phyloP scores from a whole-genome alignment of 768 basidiomycete species.

The Mycena floridula region DNA sequence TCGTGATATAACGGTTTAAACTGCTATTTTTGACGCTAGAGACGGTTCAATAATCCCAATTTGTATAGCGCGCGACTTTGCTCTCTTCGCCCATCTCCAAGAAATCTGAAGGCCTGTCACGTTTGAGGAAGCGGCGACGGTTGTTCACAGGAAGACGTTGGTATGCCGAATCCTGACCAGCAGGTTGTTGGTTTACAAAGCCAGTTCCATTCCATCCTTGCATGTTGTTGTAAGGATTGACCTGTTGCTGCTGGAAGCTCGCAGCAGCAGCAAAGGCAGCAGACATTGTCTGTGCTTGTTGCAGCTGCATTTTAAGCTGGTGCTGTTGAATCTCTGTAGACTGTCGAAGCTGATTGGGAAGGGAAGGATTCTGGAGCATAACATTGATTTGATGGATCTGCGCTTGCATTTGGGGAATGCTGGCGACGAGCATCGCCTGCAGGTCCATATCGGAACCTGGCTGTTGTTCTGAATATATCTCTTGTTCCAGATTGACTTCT shows the following conservation, averaged over 20 bases:
- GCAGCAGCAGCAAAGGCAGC: constrained; percentile 56
- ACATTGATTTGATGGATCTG: constrained; percentile 76
- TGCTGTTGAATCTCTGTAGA: constrained; percentile 81
- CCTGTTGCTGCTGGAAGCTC: constrained; percentile 49
- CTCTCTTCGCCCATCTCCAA: constrained; percentile 62
- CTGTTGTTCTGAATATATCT: constrained; percentile 70
- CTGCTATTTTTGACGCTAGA: no score
- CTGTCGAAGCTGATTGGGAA: constrained; percentile 68
- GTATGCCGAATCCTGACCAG: constrained; percentile 77
- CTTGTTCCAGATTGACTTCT: constrained; percentile 39
- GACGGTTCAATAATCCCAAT: no score
- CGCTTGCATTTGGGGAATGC: constrained; percentile 78
- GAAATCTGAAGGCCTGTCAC: constrained; percentile 82
- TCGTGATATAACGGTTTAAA: no score
- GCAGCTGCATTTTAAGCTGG: constrained; percentile 71
- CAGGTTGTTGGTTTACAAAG: constrained; percentile 59
- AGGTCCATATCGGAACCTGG: constrained; percentile 60
- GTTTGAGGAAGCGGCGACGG: constrained; percentile 68
- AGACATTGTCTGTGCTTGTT: constrained; percentile 71
- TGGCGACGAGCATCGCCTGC: constrained; percentile 66
- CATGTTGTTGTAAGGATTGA: constrained; percentile 35
- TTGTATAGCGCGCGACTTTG: constrained; percentile 75
- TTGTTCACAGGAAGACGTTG: constrained; percentile 81
- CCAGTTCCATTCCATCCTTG: constrained; percentile 38
- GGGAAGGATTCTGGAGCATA: constrained; percentile 72